These are phyloP conservation scores for Chamaenerion angustifolium DNA, from an alignment of 345 rosid species.

Conservation along the genomic window DNA sequence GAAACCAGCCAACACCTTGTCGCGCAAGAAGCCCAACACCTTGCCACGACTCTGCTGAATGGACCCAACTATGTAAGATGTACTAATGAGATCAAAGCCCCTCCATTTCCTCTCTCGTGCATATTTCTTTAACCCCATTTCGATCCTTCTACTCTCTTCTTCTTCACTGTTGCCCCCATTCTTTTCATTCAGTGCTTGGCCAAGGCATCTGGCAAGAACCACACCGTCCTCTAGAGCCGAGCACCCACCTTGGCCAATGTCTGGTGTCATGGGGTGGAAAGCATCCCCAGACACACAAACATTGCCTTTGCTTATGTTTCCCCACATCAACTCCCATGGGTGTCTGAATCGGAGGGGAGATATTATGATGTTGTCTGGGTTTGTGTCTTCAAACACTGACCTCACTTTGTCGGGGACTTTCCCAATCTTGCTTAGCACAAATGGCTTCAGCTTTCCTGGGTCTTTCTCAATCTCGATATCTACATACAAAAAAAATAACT, in stretches of 20 bases:
- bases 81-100: constrained; percentile 18
- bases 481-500: neutral
- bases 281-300: constrained; percentile 64
- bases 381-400: constrained; percentile 24
- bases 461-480: constrained; percentile 15
- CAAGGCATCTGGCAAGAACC: constrained; percentile 52
- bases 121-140: constrained; percentile 16
- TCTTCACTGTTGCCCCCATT: too few relatives aligned
- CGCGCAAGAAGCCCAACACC: constrained; percentile 15
- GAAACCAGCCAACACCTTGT: constrained; percentile 3
- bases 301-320: constrained; percentile 42
- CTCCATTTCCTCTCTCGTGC: constrained; percentile 33
- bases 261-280: constrained; percentile 66
- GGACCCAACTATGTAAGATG: constrained; percentile 19
- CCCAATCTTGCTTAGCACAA: constrained; percentile 26
- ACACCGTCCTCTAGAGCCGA: constrained; percentile 55
- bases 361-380: constrained; percentile 16
- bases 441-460: constrained; percentile 25
- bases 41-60: constrained; percentile 15
- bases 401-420: constrained; percentile 21
- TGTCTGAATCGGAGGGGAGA: constrained; percentile 25
- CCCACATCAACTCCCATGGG: constrained; percentile 23
- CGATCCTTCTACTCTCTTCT: constrained; percentile 13
- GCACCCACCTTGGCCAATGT: constrained; percentile 60
- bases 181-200: constrained; percentile 2